Conservation (phyloP, 2,329 filamentous ascomycete species). For the Colletotrichum tamarilloi region DNA sequence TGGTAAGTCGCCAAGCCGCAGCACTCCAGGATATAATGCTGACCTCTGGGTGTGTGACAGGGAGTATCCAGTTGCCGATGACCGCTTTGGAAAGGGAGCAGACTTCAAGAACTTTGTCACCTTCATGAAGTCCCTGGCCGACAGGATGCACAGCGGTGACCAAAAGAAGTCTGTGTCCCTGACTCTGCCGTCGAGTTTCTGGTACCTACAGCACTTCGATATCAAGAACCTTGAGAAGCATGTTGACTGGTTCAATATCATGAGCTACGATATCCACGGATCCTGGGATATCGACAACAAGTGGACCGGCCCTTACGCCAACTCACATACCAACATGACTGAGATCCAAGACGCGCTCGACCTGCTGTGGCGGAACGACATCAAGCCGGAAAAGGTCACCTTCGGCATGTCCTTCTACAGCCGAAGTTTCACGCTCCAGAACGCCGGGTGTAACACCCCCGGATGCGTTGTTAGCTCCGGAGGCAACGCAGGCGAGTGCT, state of each 20-base stretch:
- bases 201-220: slow-evolving; percentile 39
- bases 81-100: too few relatives aligned
- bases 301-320: slow-evolving; percentile 38
- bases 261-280: slow-evolving; percentile 54
- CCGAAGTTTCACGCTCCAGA: slow-evolving; percentile 28
- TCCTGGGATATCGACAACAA: slow-evolving; percentile 45
- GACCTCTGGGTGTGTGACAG: slow-evolving; percentile 26
- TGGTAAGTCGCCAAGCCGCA: slow-evolving; percentile 22
- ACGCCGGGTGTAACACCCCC: slow-evolving; percentile 31
- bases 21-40: too few relatives aligned
- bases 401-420: slow-evolving; percentile 56
- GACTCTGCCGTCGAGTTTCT: neutral
- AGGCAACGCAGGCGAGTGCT: too few relatives aligned
- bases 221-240: slow-evolving; percentile 3
- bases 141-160: too few relatives aligned
- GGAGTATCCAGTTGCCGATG: slow-evolving; percentile 23
- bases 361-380: slow-evolving; percentile 53
- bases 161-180: neutral
- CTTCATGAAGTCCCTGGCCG: too few relatives aligned
- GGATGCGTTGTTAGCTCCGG: slow-evolving; percentile 24
- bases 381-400: slow-evolving; percentile 51
- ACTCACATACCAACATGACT: slow-evolving; percentile 53
- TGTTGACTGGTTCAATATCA: slow-evolving; percentile 26
- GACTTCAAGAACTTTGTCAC: too few relatives aligned
- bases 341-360: slow-evolving; percentile 51